Percentiles rank a stretch among this genome's conserved stretches.
Evolutionary conservation across 139 green algal species (phyloP).

Genomic region (Haematococcus lacustris): DNA sequence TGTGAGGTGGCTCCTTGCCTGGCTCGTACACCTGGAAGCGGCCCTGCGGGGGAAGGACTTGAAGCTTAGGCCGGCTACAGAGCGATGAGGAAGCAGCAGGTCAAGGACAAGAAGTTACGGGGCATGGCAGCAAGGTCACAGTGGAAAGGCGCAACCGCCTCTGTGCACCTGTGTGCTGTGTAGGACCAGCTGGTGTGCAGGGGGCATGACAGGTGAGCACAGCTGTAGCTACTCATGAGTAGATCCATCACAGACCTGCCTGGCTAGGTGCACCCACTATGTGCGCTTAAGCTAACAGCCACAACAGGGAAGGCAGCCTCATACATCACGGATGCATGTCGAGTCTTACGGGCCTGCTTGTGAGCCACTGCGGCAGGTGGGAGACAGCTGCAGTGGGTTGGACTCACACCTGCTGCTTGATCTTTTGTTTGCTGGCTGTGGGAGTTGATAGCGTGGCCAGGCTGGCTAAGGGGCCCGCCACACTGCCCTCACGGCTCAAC

Average conservation of each 20-base stretch:
- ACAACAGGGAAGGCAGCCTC: not conserved
- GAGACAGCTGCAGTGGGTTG: not conserved
- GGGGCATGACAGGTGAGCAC: too few relatives aligned
- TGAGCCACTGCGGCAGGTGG: not conserved
- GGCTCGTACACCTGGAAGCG: conserved; percentile 69
- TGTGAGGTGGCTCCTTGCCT: conserved; percentile 20
- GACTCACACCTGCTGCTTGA: conserved; percentile 12
- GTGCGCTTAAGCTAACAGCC: not conserved
- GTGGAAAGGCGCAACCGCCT: not conserved
- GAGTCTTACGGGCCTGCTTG: not conserved
- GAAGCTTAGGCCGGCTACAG: too few relatives aligned
- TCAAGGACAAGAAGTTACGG: not conserved
- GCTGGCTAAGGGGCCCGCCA: conserved; percentile 10
- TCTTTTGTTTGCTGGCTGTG: conserved; percentile 20
- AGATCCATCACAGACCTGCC: too few relatives aligned
- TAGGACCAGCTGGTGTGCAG: not conserved
- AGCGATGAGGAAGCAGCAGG: too few relatives aligned
- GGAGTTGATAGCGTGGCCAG: conserved; percentile 17
- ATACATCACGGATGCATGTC: not conserved
- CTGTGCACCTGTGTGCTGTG: not conserved
- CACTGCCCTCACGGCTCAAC: conserved; percentile 32
- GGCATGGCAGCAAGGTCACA: not conserved
- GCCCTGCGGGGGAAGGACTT: conserved; percentile 31
- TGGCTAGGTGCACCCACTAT: not conserved
- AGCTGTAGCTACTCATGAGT: not conserved